phyloP scores from a whole-genome alignment of 768 basidiomycete genomes.

The Suillus subluteus region DNA sequence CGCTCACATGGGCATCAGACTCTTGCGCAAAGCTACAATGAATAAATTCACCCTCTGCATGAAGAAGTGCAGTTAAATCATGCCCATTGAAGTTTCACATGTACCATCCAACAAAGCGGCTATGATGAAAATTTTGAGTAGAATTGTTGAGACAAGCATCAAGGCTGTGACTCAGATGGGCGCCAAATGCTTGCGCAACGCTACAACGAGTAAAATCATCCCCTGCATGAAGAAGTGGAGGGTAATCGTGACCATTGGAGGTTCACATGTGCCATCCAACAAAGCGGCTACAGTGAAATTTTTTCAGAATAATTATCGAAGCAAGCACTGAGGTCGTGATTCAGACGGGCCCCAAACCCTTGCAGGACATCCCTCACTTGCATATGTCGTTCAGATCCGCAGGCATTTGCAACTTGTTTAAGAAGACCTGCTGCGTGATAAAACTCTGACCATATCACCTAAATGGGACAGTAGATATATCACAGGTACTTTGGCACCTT shows the following conservation, averaged over 20 bases:
- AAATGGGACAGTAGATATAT: neutral
- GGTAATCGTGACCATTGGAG: too few species aligned
- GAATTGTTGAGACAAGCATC: neutral
- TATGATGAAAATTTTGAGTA: neutral
- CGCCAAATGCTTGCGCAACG: too few species aligned
- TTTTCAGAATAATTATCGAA: too few species aligned
- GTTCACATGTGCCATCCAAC: too few species aligned
- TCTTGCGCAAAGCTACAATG: neutral
- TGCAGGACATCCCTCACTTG: neutral
- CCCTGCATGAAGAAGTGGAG: neutral
- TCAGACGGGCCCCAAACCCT: neutral
- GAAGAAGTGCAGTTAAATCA: neutral
- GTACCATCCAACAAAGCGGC: neutral
- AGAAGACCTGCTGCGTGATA: neutral
- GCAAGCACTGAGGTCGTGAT: too few species aligned
- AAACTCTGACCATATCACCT: neutral
- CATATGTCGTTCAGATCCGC: neutral
- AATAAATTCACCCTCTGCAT: neutral
- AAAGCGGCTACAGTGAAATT: too few species aligned
- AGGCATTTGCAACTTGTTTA: neutral
- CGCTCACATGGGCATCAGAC: neutral
- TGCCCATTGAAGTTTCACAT: neutral
- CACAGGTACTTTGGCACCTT: neutral
- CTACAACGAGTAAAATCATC: too few species aligned
- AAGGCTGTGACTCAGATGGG: too few species aligned